Evolutionary conservation across 495 filamentous ascomycete genomes (phyloP), one percentile per base, ranked within the genome.

Genomic region (Hypoxylon fuscum): DNA sequence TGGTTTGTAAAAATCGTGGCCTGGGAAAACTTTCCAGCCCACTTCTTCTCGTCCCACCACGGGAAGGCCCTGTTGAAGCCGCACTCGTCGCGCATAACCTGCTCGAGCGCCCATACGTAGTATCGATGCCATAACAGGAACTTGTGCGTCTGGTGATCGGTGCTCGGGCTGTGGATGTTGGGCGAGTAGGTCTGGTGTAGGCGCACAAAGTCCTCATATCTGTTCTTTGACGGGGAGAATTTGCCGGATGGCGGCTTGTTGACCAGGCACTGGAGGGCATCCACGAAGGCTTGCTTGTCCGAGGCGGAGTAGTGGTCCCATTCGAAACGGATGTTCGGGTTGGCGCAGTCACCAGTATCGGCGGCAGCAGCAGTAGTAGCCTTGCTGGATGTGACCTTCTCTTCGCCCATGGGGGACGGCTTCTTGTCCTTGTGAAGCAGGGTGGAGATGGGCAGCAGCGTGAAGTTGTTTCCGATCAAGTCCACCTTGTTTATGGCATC

Each of bases 81-180:
- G 66, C 88, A 90, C 68, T 90, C 86, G 46, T 83, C 78, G 40
- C 83, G 79, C 5, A 90, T 72, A 2, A 85, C 78, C 69, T 84
- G 76, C 63, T 89, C 87, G 65, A 83, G 87, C 21, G 76, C 72
- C 72, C 74, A 85, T 42, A 79, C 78, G 74, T 82, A 89, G 74
- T 87, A 85, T 1, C 87, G 79, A 71, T 89, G 87, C 86, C 87
- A 90, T n/a, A 81, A 68, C 7, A 88, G 75, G 74, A 90, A 87
- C 59, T 81, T 84, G 35, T 83, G 85, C 10, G 70, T 70, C 50
- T 68, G 65, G 76, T 81, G 54, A 15, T 38, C 66, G 9, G 61
- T 76, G 82, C 78, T 68, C 41, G 76, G 82, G 59, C 78, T 83
- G 70, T 90, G 87, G 58, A 89, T 88, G 38, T 68, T 65, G 46